phyloP scores from a whole-genome alignment of 805 yeast genomes.

The Cyberlindnera japonica region DNA sequence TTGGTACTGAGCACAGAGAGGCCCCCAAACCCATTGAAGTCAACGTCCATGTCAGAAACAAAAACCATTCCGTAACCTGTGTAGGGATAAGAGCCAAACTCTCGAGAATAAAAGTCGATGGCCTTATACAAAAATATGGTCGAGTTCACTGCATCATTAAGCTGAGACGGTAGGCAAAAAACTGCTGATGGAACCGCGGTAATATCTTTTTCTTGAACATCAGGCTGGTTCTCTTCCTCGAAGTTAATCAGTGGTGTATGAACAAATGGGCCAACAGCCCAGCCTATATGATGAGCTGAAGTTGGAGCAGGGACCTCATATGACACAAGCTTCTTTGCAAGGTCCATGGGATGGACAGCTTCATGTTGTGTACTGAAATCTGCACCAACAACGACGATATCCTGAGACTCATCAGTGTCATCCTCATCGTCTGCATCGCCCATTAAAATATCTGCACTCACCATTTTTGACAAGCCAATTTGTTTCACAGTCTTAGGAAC shows the following conservation, averaged over 20 bases:
- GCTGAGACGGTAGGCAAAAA: slow-evolving; percentile 60
- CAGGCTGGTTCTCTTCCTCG: slow-evolving; percentile 33
- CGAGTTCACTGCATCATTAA: slow-evolving; percentile 58
- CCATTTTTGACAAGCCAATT: slow-evolving; percentile 41
- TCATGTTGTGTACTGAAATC: slow-evolving; percentile 65
- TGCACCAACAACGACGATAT: slow-evolving; percentile 64
- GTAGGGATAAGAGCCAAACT: slow-evolving; percentile 92
- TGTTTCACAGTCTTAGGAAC: slow-evolving; percentile 79
- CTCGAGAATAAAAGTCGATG: slow-evolving; percentile 77
- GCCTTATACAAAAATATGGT: slow-evolving; percentile 75
- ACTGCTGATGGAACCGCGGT: slow-evolving; percentile 53
- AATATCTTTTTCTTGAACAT: slow-evolving; percentile 32
- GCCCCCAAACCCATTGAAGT: slow-evolving; percentile 68
- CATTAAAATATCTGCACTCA: slow-evolving; percentile 28
- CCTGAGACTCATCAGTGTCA: slow-evolving; percentile 35
- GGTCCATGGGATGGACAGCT: slow-evolving; percentile 70
- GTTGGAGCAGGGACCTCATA: slow-evolving; percentile 80
- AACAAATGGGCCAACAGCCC: slow-evolving; percentile 89
- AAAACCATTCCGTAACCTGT: slow-evolving; percentile 76
- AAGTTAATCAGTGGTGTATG: slow-evolving; percentile 50
- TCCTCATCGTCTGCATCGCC: slow-evolving; percentile 31
- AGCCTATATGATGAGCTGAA: slow-evolving; percentile 92
- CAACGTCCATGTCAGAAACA: slow-evolving; percentile 51
- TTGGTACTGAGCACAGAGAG: slow-evolving; percentile 57
- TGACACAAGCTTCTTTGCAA: slow-evolving; percentile 66